Base-by-base conservation (phyloP, 2,329 filamentous ascomycete genomes). In the Aurifilum marmelostoma region DNA sequence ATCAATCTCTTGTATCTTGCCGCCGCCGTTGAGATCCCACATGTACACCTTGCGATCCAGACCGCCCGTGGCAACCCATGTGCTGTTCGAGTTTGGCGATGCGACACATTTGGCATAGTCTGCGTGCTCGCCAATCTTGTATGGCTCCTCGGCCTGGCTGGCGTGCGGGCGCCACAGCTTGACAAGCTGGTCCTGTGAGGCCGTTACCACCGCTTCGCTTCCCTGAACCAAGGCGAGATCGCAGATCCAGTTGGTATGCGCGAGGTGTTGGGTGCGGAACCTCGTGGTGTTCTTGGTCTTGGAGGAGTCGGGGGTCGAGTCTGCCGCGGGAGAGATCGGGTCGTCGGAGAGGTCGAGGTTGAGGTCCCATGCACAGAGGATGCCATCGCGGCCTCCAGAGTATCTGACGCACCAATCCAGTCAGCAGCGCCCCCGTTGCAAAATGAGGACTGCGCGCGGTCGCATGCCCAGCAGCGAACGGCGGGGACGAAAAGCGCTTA, bases 51-150 rank as follows among this genome's bases (percentile, higher is more conserved):
- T 95, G 74, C 95, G 90, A 79, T 99, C 96, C 43, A 99, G 86
- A 1, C 95, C 96, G 59, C 94, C 96, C 1, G 95, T 97, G 6
- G 94, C 96, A 24, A 98, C 91, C 95, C 95, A 99, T 74, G 91
- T 89, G 67, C 73, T 88, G 85, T 58, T 77, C 75, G 74, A 83
- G 77, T 75, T 77, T 11, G 95, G 93, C 9, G 92, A 92, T 24
- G 94, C 93, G 50, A 99, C 87, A 74, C 93, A 94, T 81, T 98
- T 99, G 77, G 97, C 94, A 77, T 98, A 99, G 83, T 99, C 96
- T 75, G 90, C 91, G 80, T 99, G 96, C 75, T 95, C 89, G 72
- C 96, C 96, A 76, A 99, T 95, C 56, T 92, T 93, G 72, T 88
- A 86, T 6, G 92, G 90, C 12, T 91, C 88, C 63, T 90, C 85